Evolutionary conservation across 2,329 filamentous ascomycete species (phyloP), one percentile per base, ranked within the genome.

Genomic region (Basipetospora chlamydospora): DNA sequence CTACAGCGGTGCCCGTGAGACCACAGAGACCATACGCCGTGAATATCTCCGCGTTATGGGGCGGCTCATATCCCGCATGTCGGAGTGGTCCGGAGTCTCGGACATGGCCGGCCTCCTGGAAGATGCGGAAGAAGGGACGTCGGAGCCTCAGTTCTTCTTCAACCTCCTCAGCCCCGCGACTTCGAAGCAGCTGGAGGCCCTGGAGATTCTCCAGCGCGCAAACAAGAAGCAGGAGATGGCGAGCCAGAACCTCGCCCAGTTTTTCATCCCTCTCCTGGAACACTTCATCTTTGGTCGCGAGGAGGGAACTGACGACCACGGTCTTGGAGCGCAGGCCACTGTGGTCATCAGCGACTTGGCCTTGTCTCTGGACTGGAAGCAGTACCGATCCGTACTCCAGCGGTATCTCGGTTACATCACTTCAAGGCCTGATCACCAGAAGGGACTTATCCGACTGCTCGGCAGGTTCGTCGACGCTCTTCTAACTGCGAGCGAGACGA

Each of bases 151-250:
- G 1, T 95, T 98, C 61, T 98, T 96, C 63, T 81, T 73, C 55
- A 93, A 96, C 47, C 76, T 96, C 30, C 63, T 96, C 25, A 87
- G 90, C 49, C 88, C 93, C 33, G 86, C 93, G 35, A 78, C 86
- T 25, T 78, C 90, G 41, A 77, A 84, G 44, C 82, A 93, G 48
- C 67, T 92, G 37, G 80, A 87, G 46, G 87, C 90, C 3, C 63
- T 98, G 26, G 77, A 82, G 41, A 70, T 84, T 39, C 64, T 98
- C 10, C 77, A 81, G 39, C 61, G 68, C 7, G 78, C 80, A 43
- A 82, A 83, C 38, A 55, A 63, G 8, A 67, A 67, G 39, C 66
- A 71, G 10, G 66, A 73, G 33, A 63, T 98, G 41, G 70, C 70
- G 42, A 81, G 83, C 48, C 74, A 75, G 36, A 93, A 93, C 48